Conservation (phyloP, 1,284 basidiomycete species). For the Chondrostereum purpureum region DNA sequence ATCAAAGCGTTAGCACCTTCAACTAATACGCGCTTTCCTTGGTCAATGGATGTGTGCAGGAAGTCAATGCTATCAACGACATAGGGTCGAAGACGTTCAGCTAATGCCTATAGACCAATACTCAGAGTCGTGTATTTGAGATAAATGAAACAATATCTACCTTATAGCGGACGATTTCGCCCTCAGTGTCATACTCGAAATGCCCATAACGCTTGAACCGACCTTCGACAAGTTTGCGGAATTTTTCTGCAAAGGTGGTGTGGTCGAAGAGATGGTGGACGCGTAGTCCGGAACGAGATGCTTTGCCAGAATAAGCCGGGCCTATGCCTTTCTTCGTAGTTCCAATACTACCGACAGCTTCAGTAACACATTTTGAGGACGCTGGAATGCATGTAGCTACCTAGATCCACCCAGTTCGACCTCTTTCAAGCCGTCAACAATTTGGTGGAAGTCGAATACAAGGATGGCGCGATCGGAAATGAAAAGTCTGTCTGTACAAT, state of each 20-base stretch:
- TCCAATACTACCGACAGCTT: slow-evolving; percentile 63
- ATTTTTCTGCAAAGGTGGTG: slow-evolving; percentile 83
- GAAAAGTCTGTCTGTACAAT: slow-evolving; percentile 83
- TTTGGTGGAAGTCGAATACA: slow-evolving; percentile 99
- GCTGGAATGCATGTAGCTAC: slow-evolving; percentile 27
- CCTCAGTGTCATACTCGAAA: slow-evolving; percentile 98
- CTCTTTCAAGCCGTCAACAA: slow-evolving; percentile 97
- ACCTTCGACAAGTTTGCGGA: slow-evolving; percentile 93
- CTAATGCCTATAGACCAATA: slow-evolving; percentile 53
- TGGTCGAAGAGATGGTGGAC: slow-evolving; percentile 95
- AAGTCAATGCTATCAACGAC: slow-evolving; percentile 86
- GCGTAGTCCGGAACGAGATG: slow-evolving; percentile 90
- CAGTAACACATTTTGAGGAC: slow-evolving; percentile 4
- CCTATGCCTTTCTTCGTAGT: slow-evolving; percentile 98
- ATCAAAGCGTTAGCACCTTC: slow-evolving; percentile 98
- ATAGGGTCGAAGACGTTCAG: slow-evolving; percentile 81
- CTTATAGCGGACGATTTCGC: slow-evolving; percentile 90
- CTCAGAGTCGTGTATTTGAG: slow-evolving; percentile 4
- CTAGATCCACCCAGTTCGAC: slow-evolving; percentile 91
- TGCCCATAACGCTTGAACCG: slow-evolving; percentile 97
- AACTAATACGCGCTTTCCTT: slow-evolving; percentile 81
- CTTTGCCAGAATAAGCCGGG: slow-evolving; percentile 97
- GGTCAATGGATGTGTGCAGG: slow-evolving; percentile 73
- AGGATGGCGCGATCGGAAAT: slow-evolving; percentile 95
- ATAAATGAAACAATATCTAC: slow-evolving; percentile 27